A percentile compares a stretch with the other conserved stretches of the same genome.
phyloP scores from a whole-genome alignment of 805 yeast genomes.

The Martiniozyma abietophila region DNA sequence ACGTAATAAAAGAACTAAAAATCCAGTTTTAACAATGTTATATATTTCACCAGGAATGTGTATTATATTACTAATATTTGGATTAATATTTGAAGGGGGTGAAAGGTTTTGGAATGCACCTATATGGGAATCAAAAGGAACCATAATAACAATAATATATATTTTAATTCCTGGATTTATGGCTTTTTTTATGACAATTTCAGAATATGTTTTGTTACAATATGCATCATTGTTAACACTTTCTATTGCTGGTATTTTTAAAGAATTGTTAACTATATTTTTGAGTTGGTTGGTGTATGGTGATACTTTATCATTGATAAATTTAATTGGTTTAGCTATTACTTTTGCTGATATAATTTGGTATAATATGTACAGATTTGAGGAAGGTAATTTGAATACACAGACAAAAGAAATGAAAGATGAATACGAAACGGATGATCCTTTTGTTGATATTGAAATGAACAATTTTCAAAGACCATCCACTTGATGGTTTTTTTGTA shows the following conservation, averaged over 20 bases:
- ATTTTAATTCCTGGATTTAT: conserved; percentile 74
- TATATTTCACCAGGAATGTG: conserved; percentile 84
- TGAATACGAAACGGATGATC: conserved; percentile 8
- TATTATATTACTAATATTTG: conserved; percentile 47
- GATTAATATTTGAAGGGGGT: conserved; percentile 64
- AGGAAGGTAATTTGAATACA: conserved; percentile 18
- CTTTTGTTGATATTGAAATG: conserved; percentile 16
- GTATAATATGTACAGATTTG: conserved; percentile 64
- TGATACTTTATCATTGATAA: conserved; percentile 59
- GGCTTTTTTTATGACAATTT: conserved; percentile 83
- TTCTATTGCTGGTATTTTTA: conserved; percentile 86
- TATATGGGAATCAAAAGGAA: conserved; percentile 60
- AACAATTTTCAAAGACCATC: conserved; percentile 7
- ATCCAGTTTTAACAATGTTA: conserved; percentile 78
- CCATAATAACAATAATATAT: conserved; percentile 43
- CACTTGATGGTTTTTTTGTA: no score
- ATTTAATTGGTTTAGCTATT: conserved; percentile 62
- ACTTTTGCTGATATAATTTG: conserved; percentile 74
- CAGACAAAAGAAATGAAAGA: not conserved
- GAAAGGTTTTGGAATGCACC: conserved; percentile 38
- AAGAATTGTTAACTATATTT: conserved; percentile 77
- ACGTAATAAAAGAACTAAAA: conserved; percentile 45
- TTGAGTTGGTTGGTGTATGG: conserved; percentile 63
- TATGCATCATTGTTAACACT: conserved; percentile 79
- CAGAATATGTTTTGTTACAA: conserved; percentile 76